Evolutionary conservation across 2,329 filamentous ascomycete species (phyloP), one percentile per base, ranked within the genome.

Genomic region (Aspergillus sp.): DNA sequence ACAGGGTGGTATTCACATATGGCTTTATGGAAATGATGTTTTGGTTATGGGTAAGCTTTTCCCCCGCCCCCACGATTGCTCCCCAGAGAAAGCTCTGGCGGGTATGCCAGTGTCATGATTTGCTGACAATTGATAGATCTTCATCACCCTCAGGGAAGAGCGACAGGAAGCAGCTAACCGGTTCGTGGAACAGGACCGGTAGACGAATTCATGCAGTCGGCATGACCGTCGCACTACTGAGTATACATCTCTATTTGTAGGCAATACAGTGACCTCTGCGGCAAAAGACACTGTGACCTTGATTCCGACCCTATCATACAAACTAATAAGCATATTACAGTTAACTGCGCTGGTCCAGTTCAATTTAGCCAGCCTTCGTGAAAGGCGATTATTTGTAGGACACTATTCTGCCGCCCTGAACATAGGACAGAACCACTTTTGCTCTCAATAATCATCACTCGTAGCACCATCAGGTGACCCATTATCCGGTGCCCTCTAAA

Each of bases 1-100:
- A 96, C 73, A 86, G 91, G 54, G 80, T 96, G 43, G 86, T 96
- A 43, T 96, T 97, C 73, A 88, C 90, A 0, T 95, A 92, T 77
- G 87, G 87, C 8, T 95, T 97, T 70, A 72, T 96, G 71, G 93
- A 97, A 80, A 86, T 91, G 74, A 82, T 91, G 66, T 84, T 85
- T 63, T 97, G 92, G 91, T 92, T 96, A 76, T 97, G 92, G 92
- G 87, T 87, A 72, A 64, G 80, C 25, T 28, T 74, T 17, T 4
- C 3, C 28, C 55, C 25, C 25, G 25, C 25, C 25, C 30, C 13
- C 6, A 13, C 19, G 23, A 10, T 43, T 36, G 10, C 15, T 17
- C 23, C 25, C 28, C 15, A 12, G 8, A 12, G 9, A n/a, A 10
- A 32, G 5, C 5, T 28, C 36, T 53, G 21, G 39, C 7, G 19